Percentiles rank a stretch among this genome's conserved stretches.
Evolutionary conservation across 176 grass and related monocot species (phyloP).

Genomic region (Oryza punctata): DNA sequence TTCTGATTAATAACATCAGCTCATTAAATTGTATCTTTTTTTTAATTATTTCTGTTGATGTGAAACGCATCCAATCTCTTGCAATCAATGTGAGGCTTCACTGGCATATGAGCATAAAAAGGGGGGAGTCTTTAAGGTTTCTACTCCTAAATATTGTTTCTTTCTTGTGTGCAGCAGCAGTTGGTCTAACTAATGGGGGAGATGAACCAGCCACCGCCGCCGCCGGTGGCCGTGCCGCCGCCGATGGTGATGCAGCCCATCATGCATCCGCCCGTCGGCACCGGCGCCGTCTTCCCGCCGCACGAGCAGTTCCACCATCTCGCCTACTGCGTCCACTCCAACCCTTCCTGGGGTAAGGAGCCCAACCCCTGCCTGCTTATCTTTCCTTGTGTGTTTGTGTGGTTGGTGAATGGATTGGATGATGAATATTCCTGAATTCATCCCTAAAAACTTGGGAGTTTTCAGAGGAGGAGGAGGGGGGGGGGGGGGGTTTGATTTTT

Average conservation of each 20-base stretch:
- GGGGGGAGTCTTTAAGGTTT: background rate
- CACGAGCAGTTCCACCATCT: slow-evolving; percentile 81
- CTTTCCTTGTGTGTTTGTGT: background rate
- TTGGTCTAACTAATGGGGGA: slow-evolving; percentile 51
- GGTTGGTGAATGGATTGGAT: background rate
- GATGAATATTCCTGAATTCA: background rate
- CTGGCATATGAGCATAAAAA: slow-evolving; percentile 2
- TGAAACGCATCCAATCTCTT: slow-evolving; percentile 9
- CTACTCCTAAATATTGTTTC: slow-evolving; percentile 18
- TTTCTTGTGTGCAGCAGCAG: slow-evolving; percentile 27
- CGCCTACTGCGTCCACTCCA: slow-evolving; percentile 90
- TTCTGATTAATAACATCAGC: background rate
- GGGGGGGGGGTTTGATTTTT: background rate
- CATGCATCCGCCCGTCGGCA: slow-evolving; percentile 38
- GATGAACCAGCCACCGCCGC: slow-evolving; percentile 43
- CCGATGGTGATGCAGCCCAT: slow-evolving; percentile 38
- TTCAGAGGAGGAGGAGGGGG: too few relatives aligned
- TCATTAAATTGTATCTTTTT: slow-evolving; percentile 19
- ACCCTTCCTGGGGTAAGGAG: slow-evolving; percentile 85
- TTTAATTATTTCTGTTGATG: background rate
- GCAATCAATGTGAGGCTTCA: slow-evolving; percentile 22
- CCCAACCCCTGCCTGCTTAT: background rate
- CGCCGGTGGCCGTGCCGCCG: slow-evolving; percentile 36
- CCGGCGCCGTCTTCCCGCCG: slow-evolving; percentile 50
- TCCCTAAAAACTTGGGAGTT: background rate